Conservation (phyloP, 2,329 filamentous ascomycete genomes). For the Epichloe baconii region DNA sequence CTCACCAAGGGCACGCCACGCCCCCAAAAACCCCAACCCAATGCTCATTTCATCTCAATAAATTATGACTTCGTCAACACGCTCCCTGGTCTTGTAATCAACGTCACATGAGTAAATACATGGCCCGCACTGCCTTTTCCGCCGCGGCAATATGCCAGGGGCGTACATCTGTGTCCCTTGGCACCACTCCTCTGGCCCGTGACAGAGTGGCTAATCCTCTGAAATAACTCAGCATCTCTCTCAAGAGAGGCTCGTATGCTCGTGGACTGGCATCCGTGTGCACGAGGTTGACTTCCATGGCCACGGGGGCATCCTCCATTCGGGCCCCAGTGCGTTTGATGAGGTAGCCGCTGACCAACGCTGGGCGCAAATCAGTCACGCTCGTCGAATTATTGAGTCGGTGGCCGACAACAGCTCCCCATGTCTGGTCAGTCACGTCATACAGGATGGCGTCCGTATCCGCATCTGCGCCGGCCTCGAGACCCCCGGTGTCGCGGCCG, state of each 20-base stretch:
- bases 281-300: conserved; percentile 54
- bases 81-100: conserved; percentile 8
- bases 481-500: conserved; percentile 33
- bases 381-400: conserved; percentile 47
- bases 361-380: conserved; percentile 39
- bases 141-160: conserved; percentile 69
- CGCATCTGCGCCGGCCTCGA: conserved; percentile 28
- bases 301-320: conserved; percentile 42
- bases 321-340: conserved; percentile 47
- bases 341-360: conserved; percentile 51
- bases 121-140: conserved; percentile 51
- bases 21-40: not conserved
- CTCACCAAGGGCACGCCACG: not conserved
- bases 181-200: conserved; percentile 49
- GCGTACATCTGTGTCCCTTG: conserved; percentile 45
- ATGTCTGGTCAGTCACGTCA: conserved; percentile 62
- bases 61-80: conserved; percentile 3
- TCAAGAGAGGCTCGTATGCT: conserved; percentile 49
- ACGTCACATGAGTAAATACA: conserved; percentile 50
- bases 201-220: conserved; percentile 56
- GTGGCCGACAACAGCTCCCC: conserved; percentile 59
- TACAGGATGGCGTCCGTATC: conserved; percentile 51
- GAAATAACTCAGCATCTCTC: conserved; percentile 59
- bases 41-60: not conserved
- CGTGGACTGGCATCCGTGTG: conserved; percentile 38